These are phyloP conservation scores for Chlorencoelia australis DNA, from an alignment of 2,329 filamentous ascomycete species.

Conservation along the genomic window DNA sequence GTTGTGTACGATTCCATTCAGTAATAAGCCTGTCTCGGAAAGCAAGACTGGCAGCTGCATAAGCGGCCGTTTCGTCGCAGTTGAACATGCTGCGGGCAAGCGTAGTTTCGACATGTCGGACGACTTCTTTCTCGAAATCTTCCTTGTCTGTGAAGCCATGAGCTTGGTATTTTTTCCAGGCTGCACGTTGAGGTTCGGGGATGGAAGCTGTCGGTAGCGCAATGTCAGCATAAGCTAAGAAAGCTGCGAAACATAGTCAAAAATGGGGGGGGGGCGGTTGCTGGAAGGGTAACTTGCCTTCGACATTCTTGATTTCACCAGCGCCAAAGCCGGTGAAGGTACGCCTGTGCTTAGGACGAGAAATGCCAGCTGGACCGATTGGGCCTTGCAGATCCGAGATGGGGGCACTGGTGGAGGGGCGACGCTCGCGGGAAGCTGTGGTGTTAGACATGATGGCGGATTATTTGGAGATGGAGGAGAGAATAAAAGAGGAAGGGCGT, in stretches of 20 bases:
- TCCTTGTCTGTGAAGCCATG: slow-evolving; percentile 68
- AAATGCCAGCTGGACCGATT: slow-evolving; percentile 68
- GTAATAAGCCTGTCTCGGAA: slow-evolving; percentile 88
- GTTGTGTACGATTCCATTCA: slow-evolving; percentile 97
- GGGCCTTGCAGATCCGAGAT: slow-evolving; percentile 80
- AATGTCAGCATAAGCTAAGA: slow-evolving; percentile 2
- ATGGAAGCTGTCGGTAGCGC: slow-evolving; percentile 50
- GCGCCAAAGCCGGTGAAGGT: slow-evolving; percentile 93
- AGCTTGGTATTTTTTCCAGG: slow-evolving; percentile 57
- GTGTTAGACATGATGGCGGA: slow-evolving; percentile 15
- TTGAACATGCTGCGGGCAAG: slow-evolving; percentile 95
- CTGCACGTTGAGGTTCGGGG: slow-evolving; percentile 76
- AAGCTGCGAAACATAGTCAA: neutral
- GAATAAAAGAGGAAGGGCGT: neutral
- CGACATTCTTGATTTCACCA: slow-evolving; percentile 84
- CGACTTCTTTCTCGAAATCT: slow-evolving; percentile 77
- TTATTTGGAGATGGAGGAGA: neutral
- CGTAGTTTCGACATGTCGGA: slow-evolving; percentile 92
- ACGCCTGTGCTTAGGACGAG: slow-evolving; percentile 88
- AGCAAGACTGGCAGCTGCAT: slow-evolving; percentile 81
- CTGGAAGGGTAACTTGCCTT: slow-evolving; percentile 53
- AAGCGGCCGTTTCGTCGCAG: slow-evolving; percentile 89
- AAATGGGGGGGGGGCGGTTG: slow-evolving; percentile 29
- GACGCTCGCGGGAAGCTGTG: slow-evolving; percentile 53
- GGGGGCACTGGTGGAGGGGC: slow-evolving; percentile 71